A percentile compares a stretch with the other conserved stretches of the same genome.
phyloP scores from a whole-genome alignment of 371 early-diverging fungal species.

The Mortierella sp. region DNA sequence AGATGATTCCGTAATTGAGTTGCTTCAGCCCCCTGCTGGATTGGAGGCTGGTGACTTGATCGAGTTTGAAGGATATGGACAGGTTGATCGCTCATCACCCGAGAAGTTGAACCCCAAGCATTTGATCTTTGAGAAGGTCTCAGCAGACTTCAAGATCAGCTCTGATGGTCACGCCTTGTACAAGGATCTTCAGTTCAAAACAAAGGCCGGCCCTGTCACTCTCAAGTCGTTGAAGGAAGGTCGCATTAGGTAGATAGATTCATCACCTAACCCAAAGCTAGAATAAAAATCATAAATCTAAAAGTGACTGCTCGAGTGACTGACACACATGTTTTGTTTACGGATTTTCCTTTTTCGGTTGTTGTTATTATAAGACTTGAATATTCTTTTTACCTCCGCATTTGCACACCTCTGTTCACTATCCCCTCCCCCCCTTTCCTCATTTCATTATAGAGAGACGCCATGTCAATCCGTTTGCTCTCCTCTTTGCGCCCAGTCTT shows the following conservation, averaged over 20 bases:
- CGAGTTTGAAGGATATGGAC: slow-evolving; percentile 54
- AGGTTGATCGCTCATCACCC: slow-evolving; percentile 52
- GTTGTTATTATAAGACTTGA: not conserved
- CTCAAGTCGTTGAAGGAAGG: slow-evolving; percentile 56
- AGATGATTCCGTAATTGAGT: slow-evolving; percentile 51
- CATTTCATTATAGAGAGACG: slow-evolving; percentile 2
- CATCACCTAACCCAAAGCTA: not conserved
- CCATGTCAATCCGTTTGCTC: slow-evolving; percentile 32
- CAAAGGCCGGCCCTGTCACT: slow-evolving; percentile 59
- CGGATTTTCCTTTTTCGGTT: not conserved
- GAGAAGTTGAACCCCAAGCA: slow-evolving; percentile 71
- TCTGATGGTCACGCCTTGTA: slow-evolving; percentile 62
- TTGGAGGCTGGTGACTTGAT: slow-evolving; percentile 65
- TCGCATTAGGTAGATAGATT: slow-evolving; percentile 39
- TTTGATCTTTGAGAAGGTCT: slow-evolving; percentile 66
- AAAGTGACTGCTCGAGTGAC: slow-evolving; percentile 1
- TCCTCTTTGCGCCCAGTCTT: slow-evolving; percentile 38
- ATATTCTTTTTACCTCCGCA: not conserved
- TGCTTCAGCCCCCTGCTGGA: slow-evolving; percentile 59
- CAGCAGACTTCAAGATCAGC: slow-evolving; percentile 58
- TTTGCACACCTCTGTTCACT: too few species aligned
- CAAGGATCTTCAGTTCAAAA: slow-evolving; percentile 62
- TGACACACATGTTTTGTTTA: not conserved
- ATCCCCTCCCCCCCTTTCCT: not conserved
- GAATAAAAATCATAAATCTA: not conserved